Evolutionary conservation across 1,284 basidiomycete genomes (phyloP), one percentile per base, ranked within the genome.

Genomic region (Malassezia japonica): DNA sequence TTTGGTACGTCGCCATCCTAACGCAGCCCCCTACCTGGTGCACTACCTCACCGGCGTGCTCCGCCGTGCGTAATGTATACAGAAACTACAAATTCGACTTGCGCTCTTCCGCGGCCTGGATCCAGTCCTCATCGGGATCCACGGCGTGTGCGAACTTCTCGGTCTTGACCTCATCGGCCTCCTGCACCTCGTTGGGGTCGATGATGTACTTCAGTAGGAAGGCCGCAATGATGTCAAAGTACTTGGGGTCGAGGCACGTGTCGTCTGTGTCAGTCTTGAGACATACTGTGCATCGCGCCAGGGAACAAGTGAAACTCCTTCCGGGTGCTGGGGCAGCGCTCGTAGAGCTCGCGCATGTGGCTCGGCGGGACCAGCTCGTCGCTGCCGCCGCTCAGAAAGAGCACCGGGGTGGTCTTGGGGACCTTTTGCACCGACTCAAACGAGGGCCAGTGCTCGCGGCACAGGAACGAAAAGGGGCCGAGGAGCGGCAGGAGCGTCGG

Each of bases 391-490:
- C 75, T 85, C 16, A 96, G 76, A 79, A 95, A 84, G 21, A 96
- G 78, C n/a, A 91, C 82, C 0, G 88, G 89, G 4, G 81, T 86
- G 1, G 76, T 76, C 4, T 77, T 68, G 0, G 85, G 83, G 27
- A 94, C 83, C 32, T 79, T 74, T 0, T 80, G 79, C 36, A 92
- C 78, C 58, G 84, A 82, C 7, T 79, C 79, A 1, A 77, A 79
- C 1, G 86, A 87, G 70, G 90, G 82, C 92, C 92, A 96, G 68
- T 83, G 84, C 70, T 96, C 84, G 16, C 67, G 83, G 64, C 87
- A 87, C 12, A 92, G 78, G 74, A 86, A 90, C 2, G 85, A 77
- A 62, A 91, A 80, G 0, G 82, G 83, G 0, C 81, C 78, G 24
- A 94, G 79, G 18, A 82, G 74, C 1, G 92, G 91, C 24, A 95